Evolutionary conservation across 176 grass and related monocot species (phyloP).

Genomic region (Zoysia pacifica): DNA sequence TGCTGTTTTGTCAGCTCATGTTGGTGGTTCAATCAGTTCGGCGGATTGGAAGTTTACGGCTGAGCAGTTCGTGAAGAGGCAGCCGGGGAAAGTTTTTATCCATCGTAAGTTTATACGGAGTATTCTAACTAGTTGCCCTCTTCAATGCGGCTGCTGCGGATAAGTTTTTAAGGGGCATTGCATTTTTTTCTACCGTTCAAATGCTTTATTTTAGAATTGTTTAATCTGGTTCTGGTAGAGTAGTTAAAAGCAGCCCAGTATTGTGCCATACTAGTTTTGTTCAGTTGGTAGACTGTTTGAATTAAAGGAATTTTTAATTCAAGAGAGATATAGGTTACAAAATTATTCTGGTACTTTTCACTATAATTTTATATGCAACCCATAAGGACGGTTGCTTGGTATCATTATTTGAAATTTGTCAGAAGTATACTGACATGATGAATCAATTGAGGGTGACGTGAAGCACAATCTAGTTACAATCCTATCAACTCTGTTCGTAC

Average conservation of each 20-base stretch:
- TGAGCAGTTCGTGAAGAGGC: slow-evolving; percentile 76
- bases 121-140: not conserved
- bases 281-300: not conserved
- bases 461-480: not conserved
- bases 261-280: not conserved
- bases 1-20: not conserved
- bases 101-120: slow-evolving; percentile 72
- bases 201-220: not conserved
- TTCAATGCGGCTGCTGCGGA: not conserved
- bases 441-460: not conserved
- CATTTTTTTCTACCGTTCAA: not conserved
- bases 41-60: slow-evolving; percentile 86
- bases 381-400: not conserved
- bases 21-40: slow-evolving; percentile 29
- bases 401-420: not conserved
- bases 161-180: not conserved
- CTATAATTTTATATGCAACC: not conserved
- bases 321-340: not conserved
- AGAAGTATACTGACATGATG: not conserved
- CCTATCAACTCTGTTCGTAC: not conserved
- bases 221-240: not conserved
- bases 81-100: slow-evolving; percentile 77
- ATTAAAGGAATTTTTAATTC: not conserved
- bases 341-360: not conserved
- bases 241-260: no score